A percentile compares a stretch with the other conserved stretches of the same genome.
Evolutionary conservation across 805 yeast genomes (phyloP).

Genomic region (Monosporozyma unispora): DNA sequence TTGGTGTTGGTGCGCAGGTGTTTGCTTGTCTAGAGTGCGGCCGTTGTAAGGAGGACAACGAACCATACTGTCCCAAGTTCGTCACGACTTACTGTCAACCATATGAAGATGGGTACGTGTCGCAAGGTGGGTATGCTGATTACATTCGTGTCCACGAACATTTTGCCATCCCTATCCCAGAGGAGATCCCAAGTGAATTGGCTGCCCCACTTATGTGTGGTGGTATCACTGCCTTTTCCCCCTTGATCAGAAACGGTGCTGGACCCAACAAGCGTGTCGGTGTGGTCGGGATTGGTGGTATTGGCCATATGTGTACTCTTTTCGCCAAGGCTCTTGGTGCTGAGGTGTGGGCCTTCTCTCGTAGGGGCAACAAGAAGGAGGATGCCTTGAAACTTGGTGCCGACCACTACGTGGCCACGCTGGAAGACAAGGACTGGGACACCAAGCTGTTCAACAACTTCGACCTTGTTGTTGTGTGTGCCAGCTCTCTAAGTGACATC

Average conservation of each 20-base stretch:
- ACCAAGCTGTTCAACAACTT: constrained; percentile 28
- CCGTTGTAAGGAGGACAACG: constrained; percentile 47
- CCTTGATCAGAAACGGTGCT: constrained; percentile 45
- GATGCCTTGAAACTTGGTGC: constrained; percentile 46
- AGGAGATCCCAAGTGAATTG: constrained; percentile 38
- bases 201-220: constrained; percentile 76
- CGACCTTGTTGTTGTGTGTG: constrained; percentile 44
- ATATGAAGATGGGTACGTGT: constrained; percentile 40
- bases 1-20: constrained; percentile 70
- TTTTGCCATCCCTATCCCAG: constrained; percentile 58
- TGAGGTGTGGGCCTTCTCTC: constrained; percentile 48
- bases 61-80: constrained; percentile 43
- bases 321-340: constrained; percentile 55
- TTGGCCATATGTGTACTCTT: constrained; percentile 48
- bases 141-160: constrained; percentile 56
- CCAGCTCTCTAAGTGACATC: constrained; percentile 34
- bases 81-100: constrained; percentile 40
- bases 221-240: constrained; percentile 65
- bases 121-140: constrained; percentile 66
- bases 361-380: constrained; percentile 40
- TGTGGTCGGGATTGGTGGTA: constrained; percentile 48
- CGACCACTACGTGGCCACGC: constrained; percentile 45
- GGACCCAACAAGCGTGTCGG: constrained; percentile 45
- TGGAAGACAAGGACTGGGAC: constrained; percentile 38
- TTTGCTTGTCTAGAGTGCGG: constrained; percentile 55